Evolutionary conservation across 2,329 filamentous ascomycete species (phyloP).

Genomic region (Ophiostoma angusticollis): DNA sequence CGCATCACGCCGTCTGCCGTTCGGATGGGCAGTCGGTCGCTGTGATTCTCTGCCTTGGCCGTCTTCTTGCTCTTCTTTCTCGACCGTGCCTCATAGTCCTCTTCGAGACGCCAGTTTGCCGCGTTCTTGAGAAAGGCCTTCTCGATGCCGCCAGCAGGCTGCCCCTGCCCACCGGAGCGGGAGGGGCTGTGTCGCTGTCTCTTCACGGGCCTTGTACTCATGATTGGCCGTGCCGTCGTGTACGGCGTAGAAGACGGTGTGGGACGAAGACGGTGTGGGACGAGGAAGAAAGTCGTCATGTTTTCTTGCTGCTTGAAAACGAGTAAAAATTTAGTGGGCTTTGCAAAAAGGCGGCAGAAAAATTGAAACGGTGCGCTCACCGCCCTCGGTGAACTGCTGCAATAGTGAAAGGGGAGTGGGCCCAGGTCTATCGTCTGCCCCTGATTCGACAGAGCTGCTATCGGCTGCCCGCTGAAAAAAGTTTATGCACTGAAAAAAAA

Average conservation of each 20-base stretch:
- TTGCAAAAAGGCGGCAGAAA: slow-evolving; percentile 5
- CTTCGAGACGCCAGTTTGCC: slow-evolving; percentile 79
- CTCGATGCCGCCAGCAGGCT: slow-evolving; percentile 32
- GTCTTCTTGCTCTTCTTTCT: slow-evolving; percentile 41
- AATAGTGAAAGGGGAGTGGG: background rate
- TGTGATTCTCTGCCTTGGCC: slow-evolving; percentile 61
- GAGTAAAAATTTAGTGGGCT: slow-evolving; percentile 7
- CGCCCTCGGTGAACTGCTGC: slow-evolving; percentile 1
- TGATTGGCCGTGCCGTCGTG: slow-evolving; percentile 38
- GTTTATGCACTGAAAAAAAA: slow-evolving; percentile 5
- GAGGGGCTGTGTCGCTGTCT: slow-evolving; percentile 46
- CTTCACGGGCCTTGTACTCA: slow-evolving; percentile 40
- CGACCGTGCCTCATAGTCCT: slow-evolving; percentile 73
- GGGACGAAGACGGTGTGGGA: background rate
- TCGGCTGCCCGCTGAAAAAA: slow-evolving; percentile 6
- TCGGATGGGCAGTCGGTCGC: slow-evolving; percentile 71
- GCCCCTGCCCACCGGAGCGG: slow-evolving; percentile 31
- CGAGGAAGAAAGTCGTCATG: background rate
- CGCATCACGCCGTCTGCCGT: slow-evolving; percentile 60
- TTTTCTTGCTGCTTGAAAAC: background rate
- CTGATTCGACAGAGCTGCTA: slow-evolving; percentile 7
- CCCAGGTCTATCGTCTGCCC: background rate
- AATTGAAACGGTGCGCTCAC: background rate
- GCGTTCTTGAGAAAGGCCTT: slow-evolving; percentile 61
- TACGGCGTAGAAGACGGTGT: slow-evolving; percentile 5